These are phyloP conservation scores for Sarcomyxa edulis DNA, from an alignment of 768 basidiomycete genomes.

Conservation along the genomic window DNA sequence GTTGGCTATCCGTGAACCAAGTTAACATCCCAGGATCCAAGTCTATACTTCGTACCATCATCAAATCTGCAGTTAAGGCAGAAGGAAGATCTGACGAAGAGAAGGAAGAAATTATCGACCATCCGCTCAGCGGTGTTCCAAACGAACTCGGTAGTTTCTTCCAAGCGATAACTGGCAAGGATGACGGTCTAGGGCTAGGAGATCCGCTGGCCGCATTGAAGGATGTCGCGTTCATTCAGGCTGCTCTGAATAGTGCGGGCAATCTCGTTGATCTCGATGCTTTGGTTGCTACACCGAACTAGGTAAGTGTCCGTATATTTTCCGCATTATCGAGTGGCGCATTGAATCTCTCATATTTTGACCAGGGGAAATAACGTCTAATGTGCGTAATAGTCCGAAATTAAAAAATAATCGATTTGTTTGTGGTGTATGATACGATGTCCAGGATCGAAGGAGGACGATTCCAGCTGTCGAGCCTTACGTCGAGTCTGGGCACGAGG, in stretches of 20 bases:
- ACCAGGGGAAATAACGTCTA: no score
- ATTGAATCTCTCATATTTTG: no score
- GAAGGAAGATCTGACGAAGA: constrained; percentile 36
- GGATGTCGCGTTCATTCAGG: constrained; percentile 81
- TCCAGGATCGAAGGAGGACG: no score
- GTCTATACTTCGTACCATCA: constrained; percentile 28
- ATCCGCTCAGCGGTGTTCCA: constrained; percentile 45
- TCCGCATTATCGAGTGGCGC: no score
- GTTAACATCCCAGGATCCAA: constrained; percentile 17
- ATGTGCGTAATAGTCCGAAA: no score
- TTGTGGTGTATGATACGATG: no score
- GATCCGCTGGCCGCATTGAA: constrained; percentile 57
- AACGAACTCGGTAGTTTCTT: constrained; percentile 58
- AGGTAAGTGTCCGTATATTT: no score
- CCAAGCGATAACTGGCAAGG: constrained; percentile 41
- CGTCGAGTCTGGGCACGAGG: no score
- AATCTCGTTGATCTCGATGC: constrained; percentile 49
- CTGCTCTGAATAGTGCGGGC: constrained; percentile 64
- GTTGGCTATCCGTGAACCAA: constrained; percentile 48
- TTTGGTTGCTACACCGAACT: constrained; percentile 22
- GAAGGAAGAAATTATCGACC: constrained; percentile 46
- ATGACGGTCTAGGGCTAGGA: constrained; percentile 48
- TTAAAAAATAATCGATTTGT: no score
- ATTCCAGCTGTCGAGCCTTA: no score
- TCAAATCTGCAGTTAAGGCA: constrained; percentile 30